Evolutionary conservation across 441 rosid genomes (phyloP), one percentile per base, ranked within the genome.

Genomic region (Corymbia citriodora): DNA sequence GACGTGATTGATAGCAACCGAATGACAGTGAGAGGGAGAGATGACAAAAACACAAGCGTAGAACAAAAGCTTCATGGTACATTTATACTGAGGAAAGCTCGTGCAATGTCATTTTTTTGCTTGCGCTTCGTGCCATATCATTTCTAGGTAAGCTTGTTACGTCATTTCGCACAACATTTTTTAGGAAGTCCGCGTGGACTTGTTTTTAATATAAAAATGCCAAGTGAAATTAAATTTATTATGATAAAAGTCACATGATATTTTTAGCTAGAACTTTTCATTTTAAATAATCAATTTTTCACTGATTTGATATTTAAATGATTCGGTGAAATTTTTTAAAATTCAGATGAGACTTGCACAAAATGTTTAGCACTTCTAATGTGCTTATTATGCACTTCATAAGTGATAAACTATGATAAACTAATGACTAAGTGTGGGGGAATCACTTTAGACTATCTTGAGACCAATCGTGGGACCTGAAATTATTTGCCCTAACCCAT

Each of bases 81-180:
- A 57, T 57, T 57, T 57, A 57, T 57, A 23, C 23, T 27, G 25
- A 23, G 63, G 23, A 57, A 57, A 57, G 63, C 23, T 21, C 23
- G 27, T 9, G 12, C 61, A 1, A 55, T 25, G 2, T 55, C 21
- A 1, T 23, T 23, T 57, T 57, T 21, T 4, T 8, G 61, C 61
- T 14, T 0, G 4, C 0, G 27, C 29, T 57, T 57, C 12, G 6
- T 23, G 29, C 6, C 5, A 23, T 57, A 5, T 57, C 12, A 23
- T 57, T 57, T 57, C 9, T 23, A 57, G 63, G 63, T 27, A 21
- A 57, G 23, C 12, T 23, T 21, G 29, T 5, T 11, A 23, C 2
- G 12, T 57, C 29, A 57, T 57, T 23, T 57, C 1, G 13, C 23
- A 27, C 29, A 0, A 57, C 4, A 4, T 57, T 27, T 21, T 57